These are phyloP conservation scores for Penicillium sp. DNA, from an alignment of 2,329 filamentous ascomycete genomes.

Conservation along the genomic window DNA sequence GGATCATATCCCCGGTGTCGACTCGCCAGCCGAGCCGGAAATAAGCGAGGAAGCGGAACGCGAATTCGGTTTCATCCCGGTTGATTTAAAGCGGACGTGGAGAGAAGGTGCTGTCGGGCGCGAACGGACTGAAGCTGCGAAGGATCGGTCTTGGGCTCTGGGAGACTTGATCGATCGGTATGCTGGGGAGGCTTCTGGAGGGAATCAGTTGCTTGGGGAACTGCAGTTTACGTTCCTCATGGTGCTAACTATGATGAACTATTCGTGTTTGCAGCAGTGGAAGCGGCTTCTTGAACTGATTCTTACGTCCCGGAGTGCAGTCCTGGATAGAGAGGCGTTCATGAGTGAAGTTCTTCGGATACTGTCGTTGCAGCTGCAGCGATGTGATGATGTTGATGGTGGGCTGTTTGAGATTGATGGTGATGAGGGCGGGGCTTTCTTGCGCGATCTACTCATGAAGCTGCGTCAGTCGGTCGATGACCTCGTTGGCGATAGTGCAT, in stretches of 20 bases:
- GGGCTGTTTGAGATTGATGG: slow-evolving; percentile 60
- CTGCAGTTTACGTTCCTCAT: slow-evolving; percentile 64
- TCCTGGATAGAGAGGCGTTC: slow-evolving; percentile 49
- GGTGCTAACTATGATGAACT: slow-evolving; percentile 64
- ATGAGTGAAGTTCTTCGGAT: slow-evolving; percentile 54
- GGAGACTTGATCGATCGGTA: slow-evolving; percentile 50
- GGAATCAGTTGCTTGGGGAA: slow-evolving; percentile 55
- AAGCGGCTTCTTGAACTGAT: slow-evolving; percentile 58
- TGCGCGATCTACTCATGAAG: slow-evolving; percentile 53
- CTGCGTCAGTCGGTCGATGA: slow-evolving; percentile 56
- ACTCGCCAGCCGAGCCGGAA: slow-evolving; percentile 24
- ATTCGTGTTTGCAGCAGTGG: slow-evolving; percentile 66
- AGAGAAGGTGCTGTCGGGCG: slow-evolving; percentile 60
- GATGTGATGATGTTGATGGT: slow-evolving; percentile 60
- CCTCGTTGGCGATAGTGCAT: slow-evolving; percentile 36
- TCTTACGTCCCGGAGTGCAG: slow-evolving; percentile 56
- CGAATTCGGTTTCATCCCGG: slow-evolving; percentile 56
- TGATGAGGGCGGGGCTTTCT: slow-evolving; percentile 53
- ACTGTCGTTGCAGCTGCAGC: slow-evolving; percentile 54
- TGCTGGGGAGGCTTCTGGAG: slow-evolving; percentile 25
- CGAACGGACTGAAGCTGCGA: slow-evolving; percentile 61
- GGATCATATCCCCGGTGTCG: slow-evolving; percentile 61
- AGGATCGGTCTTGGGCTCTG: slow-evolving; percentile 63
- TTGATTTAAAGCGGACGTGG: slow-evolving; percentile 65
- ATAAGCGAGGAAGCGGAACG: slow-evolving; percentile 40